Base-by-base conservation (phyloP, 768 basidiomycete species). In the Mycena epipterygia region DNA sequence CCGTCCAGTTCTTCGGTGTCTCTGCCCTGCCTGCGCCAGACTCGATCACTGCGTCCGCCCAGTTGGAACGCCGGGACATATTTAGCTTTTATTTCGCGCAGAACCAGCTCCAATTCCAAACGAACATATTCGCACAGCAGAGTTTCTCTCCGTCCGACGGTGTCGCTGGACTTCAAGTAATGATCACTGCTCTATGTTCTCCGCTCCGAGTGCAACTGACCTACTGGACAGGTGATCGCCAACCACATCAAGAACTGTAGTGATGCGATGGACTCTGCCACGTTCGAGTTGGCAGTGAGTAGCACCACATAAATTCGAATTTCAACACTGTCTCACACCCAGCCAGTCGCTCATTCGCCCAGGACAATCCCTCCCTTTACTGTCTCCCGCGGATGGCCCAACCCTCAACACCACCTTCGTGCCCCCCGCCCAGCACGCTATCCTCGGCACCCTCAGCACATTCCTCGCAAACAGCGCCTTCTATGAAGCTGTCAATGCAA, bases 201-300 rank as follows among this genome's bases (percentile, higher is more conserved):
- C 16, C 37, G 16, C 37, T 16, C 37, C 37, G 37, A 39, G 8
- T 39, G 37, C 37, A 16, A 39, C 37, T 39, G 37, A 39, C 37
- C 8, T 16, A 9, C 37, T 39, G 16, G 16, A 11, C 9, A 68
- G 62, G 21, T 30, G 16, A 64, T 52, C 37, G 46, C 62, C 17
- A 52, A 64, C 33, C 49, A 64, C 49, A 5, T 64, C 32, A 64
- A 64, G 48, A 64, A 64, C 49, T 51, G 46, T 32, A 64, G 62
- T 27, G 62, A 64, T 29, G 62, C 62, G 23, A 52, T 53, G 8
- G 62, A 64, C 33, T 64, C 62, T 13, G 62, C 62, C 2, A 64
- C 33, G 11, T 39, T 64, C 17, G 33, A 41, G 16, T 25, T 63
- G 7, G 61, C 46, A 4, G 61, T 63, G 37, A 21, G 61, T 29